These are phyloP conservation scores for Penicillium sp. DNA, from an alignment of 2,329 filamentous ascomycete genomes.

Conservation along the genomic window DNA sequence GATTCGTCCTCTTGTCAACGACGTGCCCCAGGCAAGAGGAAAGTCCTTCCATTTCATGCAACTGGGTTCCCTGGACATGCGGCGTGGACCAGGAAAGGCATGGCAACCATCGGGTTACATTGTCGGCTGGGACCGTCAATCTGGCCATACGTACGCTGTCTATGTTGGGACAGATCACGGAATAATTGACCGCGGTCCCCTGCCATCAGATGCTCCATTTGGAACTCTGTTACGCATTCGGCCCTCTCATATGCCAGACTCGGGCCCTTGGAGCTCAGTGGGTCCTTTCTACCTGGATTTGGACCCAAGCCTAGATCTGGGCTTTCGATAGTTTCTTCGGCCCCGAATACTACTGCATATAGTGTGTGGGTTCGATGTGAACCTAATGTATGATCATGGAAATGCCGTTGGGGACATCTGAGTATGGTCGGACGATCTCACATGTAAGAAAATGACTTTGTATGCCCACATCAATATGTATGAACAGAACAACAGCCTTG, in stretches of 20 bases:
- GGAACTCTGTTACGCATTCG: conserved; percentile 20
- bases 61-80: conserved; percentile 39
- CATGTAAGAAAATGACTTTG: conserved; percentile 5
- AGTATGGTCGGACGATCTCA: conserved; percentile 7
- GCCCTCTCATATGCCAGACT: conserved; percentile 1
- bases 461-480: not conserved
- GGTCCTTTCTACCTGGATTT: conserved; percentile 31
- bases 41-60: conserved; percentile 40
- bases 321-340: conserved; percentile 11
- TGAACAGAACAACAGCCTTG: not conserved
- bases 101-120: conserved; percentile 43
- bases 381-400: conserved; percentile 1
- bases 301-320: conserved; percentile 29
- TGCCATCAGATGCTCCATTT: conserved; percentile 18
- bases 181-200: conserved; percentile 27
- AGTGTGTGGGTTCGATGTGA: conserved; percentile 2
- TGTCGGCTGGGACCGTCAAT: conserved; percentile 40
- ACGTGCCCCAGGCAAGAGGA: conserved; percentile 22
- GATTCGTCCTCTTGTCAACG: conserved; percentile 27
- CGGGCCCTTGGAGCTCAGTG: conserved; percentile 1
- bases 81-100: conserved; percentile 11
- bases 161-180: conserved; percentile 33
- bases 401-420: conserved; percentile 2
- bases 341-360: conserved; percentile 5
- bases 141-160: conserved; percentile 33